A percentile compares a stretch with the other conserved stretches of the same genome.
Conservation (phyloP, 306 rosid species). For the Castanospermum australe region DNA sequence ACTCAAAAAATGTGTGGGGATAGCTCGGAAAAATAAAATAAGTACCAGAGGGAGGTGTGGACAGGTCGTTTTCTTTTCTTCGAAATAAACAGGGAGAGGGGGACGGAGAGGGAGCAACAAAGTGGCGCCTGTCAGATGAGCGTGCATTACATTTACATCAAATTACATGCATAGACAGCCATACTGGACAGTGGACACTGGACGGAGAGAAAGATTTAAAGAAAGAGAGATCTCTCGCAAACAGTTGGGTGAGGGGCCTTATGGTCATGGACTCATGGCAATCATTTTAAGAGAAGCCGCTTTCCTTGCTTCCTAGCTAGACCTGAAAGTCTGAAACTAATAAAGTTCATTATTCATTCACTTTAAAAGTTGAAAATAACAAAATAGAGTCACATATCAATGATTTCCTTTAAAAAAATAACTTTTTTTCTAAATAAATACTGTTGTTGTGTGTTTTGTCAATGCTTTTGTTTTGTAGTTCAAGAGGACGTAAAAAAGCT, state of each 20-base stretch:
- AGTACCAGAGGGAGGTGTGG: slow-evolving; percentile 19
- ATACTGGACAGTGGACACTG: not conserved
- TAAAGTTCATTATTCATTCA: slow-evolving; percentile 16
- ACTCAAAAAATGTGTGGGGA: no score
- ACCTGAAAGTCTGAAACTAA: slow-evolving; percentile 1
- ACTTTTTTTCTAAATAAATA: no score
- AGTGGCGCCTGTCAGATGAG: slow-evolving; percentile 55
- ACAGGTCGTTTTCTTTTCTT: slow-evolving; percentile 31
- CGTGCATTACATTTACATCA: slow-evolving; percentile 43
- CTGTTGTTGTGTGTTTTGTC: not conserved
- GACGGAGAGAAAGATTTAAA: not conserved
- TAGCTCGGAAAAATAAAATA: no score
- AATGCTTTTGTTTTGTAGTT: slow-evolving; percentile 14
- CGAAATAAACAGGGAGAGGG: not conserved
- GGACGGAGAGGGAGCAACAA: slow-evolving; percentile 36
- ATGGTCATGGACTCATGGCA: not conserved
- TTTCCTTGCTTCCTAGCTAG: not conserved
- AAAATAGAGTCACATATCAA: not conserved
- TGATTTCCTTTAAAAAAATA: no score
- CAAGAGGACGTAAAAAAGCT: not conserved
- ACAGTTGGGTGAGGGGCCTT: slow-evolving; percentile 30
- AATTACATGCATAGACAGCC: slow-evolving; percentile 16
- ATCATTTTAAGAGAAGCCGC: slow-evolving; percentile 24
- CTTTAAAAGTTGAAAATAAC: not conserved
- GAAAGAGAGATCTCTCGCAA: not conserved